Percentiles rank a stretch among this genome's conserved stretches.
These are phyloP conservation scores for Blakeslea trispora DNA, from an alignment of 371 early-diverging fungal genomes.

Conservation along the genomic window DNA sequence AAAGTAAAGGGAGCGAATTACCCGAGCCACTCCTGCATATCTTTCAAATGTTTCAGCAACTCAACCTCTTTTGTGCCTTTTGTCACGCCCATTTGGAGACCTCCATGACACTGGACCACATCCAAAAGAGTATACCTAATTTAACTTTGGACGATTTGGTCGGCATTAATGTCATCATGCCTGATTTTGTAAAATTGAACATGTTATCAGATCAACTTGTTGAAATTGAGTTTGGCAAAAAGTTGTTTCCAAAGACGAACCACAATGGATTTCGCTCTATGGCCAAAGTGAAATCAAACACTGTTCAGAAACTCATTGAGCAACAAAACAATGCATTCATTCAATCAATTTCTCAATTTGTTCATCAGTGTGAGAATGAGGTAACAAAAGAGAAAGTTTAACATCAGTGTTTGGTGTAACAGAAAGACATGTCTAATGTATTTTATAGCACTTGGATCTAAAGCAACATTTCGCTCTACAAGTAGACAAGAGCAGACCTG, in stretches of 20 bases:
- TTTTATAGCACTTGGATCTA: neutral
- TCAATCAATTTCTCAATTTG: constrained; percentile 21
- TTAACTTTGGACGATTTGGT: constrained; percentile 33
- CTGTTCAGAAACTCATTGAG: constrained; percentile 32
- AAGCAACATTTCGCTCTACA: neutral
- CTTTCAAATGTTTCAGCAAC: constrained; percentile 18
- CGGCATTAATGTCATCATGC: constrained; percentile 40
- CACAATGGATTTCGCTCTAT: constrained; percentile 21
- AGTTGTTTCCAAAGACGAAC: constrained; percentile 9
- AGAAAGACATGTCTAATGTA: no score
- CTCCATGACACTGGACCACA: constrained; percentile 27
- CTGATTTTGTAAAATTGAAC: constrained; percentile 31
- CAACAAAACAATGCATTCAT: constrained; percentile 31
- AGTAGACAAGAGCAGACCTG: neutral
- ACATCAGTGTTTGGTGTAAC: no score
- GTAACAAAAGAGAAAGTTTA: no score
- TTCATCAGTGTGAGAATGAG: constrained; percentile 28
- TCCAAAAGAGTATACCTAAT: constrained; percentile 30
- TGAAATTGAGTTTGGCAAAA: constrained; percentile 34
- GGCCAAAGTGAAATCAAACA: constrained; percentile 30
- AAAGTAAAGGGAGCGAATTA: neutral
- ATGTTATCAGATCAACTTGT: constrained; percentile 1
- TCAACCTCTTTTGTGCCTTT: constrained; percentile 43
- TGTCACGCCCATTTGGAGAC: constrained; percentile 39
- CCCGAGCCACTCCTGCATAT: constrained; percentile 11